These are phyloP conservation scores for Elasticomyces elasticus DNA, from an alignment of 495 filamentous ascomycete species.

Conservation along the genomic window DNA sequence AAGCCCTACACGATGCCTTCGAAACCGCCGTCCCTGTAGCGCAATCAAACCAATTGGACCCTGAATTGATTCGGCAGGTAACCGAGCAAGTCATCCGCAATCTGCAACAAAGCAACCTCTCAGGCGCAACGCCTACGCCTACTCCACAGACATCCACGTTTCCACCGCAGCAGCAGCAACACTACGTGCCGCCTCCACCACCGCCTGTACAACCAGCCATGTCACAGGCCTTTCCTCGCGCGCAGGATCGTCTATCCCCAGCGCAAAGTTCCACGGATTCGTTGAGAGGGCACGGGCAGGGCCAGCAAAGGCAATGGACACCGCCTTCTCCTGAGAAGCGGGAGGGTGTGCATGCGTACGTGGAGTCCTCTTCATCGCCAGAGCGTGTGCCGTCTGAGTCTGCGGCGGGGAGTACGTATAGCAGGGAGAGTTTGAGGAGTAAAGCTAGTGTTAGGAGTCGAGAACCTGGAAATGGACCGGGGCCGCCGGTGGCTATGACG, in stretches of 20 bases:
- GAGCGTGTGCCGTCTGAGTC: constrained; percentile 6
- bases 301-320: constrained; percentile 30
- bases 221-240: too few species aligned
- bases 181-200: constrained; percentile 20
- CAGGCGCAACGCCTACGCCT: not conserved
- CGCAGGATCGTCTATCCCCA: too few species aligned
- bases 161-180: constrained; percentile 4
- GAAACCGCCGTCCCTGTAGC: constrained; percentile 27
- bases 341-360: constrained; percentile 22
- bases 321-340: constrained; percentile 34
- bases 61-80: constrained; percentile 31
- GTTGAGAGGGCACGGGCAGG: too few species aligned
- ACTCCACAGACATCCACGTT: constrained; percentile 7
- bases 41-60: constrained; percentile 29
- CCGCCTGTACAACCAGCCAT: constrained; percentile 15
- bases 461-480: too few species aligned
- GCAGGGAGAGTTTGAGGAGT: constrained; percentile 10
- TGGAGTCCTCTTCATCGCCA: constrained; percentile 8
- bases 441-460: not conserved
- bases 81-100: constrained; percentile 31
- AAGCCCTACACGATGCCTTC: constrained; percentile 34
- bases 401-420: constrained; percentile 12
- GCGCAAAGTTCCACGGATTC: constrained; percentile 24
- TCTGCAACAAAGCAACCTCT: constrained; percentile 14
- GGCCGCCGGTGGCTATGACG: not conserved